Base-by-base conservation (phyloP, 345 rosid species). In the Eucalyptus grandis region DNA sequence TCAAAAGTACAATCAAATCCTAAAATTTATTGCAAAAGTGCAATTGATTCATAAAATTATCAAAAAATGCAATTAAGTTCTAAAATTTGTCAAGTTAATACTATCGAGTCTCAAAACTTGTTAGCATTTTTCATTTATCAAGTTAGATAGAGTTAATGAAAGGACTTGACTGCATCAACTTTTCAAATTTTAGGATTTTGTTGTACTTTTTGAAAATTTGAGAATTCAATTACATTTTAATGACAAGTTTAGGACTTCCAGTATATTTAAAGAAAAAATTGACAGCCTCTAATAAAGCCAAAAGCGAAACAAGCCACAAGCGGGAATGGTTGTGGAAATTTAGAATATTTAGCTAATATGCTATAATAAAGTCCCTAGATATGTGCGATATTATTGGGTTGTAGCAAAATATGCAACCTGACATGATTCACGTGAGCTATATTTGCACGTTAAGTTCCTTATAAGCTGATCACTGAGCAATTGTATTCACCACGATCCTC, bases 81-180 rank as follows among this genome's bases (percentile, higher is more conserved):
- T 17, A 51, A 51, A 51, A 51, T 0, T 0, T 17, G 22, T 51
- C 56, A 51, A 51, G 0, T 51, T 51, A 0, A 0, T 0, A 0
- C 0, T 51, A 51, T 51, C 4, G 3, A 51, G 56, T 51, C 56
- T 51, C 56, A 51, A 51, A 17, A 51, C 22, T 17, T 51, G 9
- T 17, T 51, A 51, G 22, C 0, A 51, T 51, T 51, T 51, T 51
- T 51, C 2, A 51, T 51, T 17, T 51, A 51, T 51, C 0, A 0
- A 51, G 22, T 51, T 51, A 0, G 56, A 51, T 17, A 51, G 22
- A 51, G 4, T 51, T 51, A 7, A 0, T 1, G 9, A 0, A 51
- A 51, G 56, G 4, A 51, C 22, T 3, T 51, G 4, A 51, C 2
- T 51, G 0, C 22, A 17, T 51, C 56, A 51, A 17, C 56, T 51